Evolutionary conservation across 345 rosid genomes (phyloP), one percentile per base, ranked within the genome.

Genomic region (Eucalyptus cladocalyx): DNA sequence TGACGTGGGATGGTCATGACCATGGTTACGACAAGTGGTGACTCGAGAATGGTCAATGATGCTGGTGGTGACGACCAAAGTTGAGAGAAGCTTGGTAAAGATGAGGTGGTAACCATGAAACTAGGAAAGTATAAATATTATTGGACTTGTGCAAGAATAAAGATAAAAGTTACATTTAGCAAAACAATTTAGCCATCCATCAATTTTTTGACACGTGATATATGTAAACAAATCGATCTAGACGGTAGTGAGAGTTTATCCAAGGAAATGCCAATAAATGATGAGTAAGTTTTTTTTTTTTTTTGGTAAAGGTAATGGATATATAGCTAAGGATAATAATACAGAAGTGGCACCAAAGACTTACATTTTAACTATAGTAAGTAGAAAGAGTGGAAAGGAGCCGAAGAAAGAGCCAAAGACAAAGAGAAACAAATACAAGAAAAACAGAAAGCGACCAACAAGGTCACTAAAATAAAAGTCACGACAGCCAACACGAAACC

Each of bases 21-120:
- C 13, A 18, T 16, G 10, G 12, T 3, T 0, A 32, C 1, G 11
- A 10, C 43, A 9, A 34, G 42, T 2, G 43, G 11, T 32, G 42
- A 32, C 40, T 32, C 1, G 1, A 67, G 42, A 32, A 67, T 32
- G 8, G 4, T 32, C 6, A 1, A 67, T 1, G 6, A 67, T 8
- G 21, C 11, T 17, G 21, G 40, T 7, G 21, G 23, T 17, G 40
- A 67, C 0, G 34, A 65, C 34, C 19, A 30, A 30, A 30, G 0
- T 65, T 4, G 18, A 30, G 9, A 7, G 18, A 62, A 62, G 72
- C 34, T 62, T 0, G 3, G 3, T 65, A n/a, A 65, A 65, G 21
- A 65, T n/a, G 18, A 6, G 19, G 40, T 7, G 40, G 3, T 65
- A 65, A 65, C 0, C 40, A 65, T 5, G 76, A 65, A 65, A 65